These are phyloP conservation scores for Aegilops tauschii DNA, from an alignment of 176 grass and related monocot species.

Conservation along the genomic window DNA sequence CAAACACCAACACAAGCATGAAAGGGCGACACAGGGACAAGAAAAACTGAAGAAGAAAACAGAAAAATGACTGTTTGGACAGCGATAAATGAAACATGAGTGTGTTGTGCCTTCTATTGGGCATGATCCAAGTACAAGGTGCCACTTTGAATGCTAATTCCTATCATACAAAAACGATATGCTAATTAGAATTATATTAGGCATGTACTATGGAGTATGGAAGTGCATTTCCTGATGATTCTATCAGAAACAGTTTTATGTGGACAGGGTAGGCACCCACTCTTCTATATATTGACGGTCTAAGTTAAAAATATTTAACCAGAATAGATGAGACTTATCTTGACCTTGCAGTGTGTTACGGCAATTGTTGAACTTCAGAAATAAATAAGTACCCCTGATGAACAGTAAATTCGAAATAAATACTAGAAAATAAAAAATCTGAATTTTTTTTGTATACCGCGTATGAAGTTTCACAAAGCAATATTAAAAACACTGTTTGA, in stretches of 20 bases:
- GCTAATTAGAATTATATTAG: not conserved
- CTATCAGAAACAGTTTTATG: not conserved
- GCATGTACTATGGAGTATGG: not conserved
- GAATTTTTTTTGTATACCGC: too few species aligned
- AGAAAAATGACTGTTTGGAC: too few species aligned
- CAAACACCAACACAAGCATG: not conserved
- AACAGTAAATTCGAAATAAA: too few species aligned
- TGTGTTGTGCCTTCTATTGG: not conserved
- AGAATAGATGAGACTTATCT: not conserved
- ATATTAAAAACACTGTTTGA: too few species aligned
- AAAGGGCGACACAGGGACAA: not conserved
- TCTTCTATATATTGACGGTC: not conserved
- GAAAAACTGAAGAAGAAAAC: not conserved
- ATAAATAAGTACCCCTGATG: too few species aligned
- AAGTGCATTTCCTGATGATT: not conserved
- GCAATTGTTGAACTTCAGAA: too few species aligned
- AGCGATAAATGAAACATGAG: constrained; percentile 9
- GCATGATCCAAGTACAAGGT: not conserved
- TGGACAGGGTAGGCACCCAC: not conserved
- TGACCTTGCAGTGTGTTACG: not conserved
- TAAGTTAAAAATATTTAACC: not conserved
- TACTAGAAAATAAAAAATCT: too few species aligned
- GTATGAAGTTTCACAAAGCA: too few species aligned
- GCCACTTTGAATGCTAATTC: not conserved
- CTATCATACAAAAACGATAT: not conserved